These are phyloP conservation scores for Coffea canephora DNA, from an alignment of 257 asterid genomes.

Conservation along the genomic window DNA sequence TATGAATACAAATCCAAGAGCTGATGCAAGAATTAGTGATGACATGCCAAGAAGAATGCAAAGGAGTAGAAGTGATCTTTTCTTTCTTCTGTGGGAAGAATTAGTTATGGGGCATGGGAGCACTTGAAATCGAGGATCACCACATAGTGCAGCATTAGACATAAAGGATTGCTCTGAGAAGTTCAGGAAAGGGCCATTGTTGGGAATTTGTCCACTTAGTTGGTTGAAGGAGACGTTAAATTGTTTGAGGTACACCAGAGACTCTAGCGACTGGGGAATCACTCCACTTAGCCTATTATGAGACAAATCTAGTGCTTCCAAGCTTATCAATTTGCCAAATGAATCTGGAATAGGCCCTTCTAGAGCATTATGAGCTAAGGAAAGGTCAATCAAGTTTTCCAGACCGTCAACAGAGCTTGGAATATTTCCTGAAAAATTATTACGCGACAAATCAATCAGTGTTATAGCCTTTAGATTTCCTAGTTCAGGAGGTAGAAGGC, in stretches of 20 bases:
- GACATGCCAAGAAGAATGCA: neutral
- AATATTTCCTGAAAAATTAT: constrained; percentile 4
- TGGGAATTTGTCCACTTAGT: neutral
- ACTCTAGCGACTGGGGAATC: constrained; percentile 10
- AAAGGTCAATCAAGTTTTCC: neutral
- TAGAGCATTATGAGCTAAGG: neutral
- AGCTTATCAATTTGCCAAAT: constrained; percentile 1
- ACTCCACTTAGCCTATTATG: constrained; percentile 1
- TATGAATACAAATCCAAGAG: neutral
- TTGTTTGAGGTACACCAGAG: constrained; percentile 4
- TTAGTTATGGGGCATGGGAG: constrained; percentile 2
- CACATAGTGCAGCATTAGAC: constrained; percentile 3
- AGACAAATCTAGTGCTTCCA: constrained; percentile 12
- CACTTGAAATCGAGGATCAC: constrained; percentile 1
- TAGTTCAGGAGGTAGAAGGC: constrained; percentile 10
- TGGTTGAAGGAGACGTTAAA: constrained; percentile 10
- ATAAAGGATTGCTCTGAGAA: neutral
- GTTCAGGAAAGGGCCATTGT: neutral
- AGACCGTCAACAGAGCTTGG: neutral
- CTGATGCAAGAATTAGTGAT: neutral
- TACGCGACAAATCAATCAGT: neutral
- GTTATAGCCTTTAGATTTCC: constrained; percentile 5
- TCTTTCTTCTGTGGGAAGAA: neutral
- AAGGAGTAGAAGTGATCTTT: neutral
- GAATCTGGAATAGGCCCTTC: constrained; percentile 17